Conservation (phyloP, 306 rosid genomes). For the Lupinus albus region DNA sequence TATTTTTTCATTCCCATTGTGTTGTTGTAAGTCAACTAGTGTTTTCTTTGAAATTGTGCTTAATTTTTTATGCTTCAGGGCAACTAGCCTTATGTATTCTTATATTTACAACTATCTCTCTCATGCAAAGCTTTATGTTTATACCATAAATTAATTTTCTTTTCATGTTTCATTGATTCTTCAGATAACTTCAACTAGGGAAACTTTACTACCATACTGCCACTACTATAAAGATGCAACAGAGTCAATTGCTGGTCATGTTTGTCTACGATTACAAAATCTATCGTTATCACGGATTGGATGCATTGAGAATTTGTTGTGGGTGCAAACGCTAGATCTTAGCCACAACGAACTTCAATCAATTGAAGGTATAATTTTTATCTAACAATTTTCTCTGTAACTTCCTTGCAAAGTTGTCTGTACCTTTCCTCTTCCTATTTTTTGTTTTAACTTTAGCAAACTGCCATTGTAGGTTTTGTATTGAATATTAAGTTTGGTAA, state of each 20-base stretch:
- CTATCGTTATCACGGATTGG: conserved; percentile 78
- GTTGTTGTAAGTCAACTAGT: background rate
- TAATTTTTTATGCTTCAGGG: conserved; percentile 18
- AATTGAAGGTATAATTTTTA: conserved; percentile 63
- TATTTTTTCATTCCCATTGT: conserved; percentile 8
- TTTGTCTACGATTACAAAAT: conserved; percentile 66
- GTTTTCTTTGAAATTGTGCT: background rate
- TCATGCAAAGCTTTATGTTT: conserved; percentile 24
- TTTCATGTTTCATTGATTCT: conserved; percentile 31
- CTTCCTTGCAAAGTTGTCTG: background rate
- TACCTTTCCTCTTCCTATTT: background rate
- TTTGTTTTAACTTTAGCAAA: background rate
- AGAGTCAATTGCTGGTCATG: conserved; percentile 43
- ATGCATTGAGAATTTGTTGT: conserved; percentile 59
- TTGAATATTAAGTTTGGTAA: background rate
- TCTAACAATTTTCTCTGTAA: background rate
- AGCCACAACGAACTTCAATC: conserved; percentile 86
- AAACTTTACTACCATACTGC: conserved; percentile 63
- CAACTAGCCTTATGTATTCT: background rate
- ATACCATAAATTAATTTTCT: background rate
- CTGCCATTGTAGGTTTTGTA: too few species aligned
- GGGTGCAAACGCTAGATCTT: conserved; percentile 92
- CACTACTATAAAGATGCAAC: conserved; percentile 46
- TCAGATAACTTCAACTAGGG: conserved; percentile 70
- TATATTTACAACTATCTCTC: conserved; percentile 15